Percentiles rank a stretch among this genome's conserved stretches.
Evolutionary conservation across 78 protist genomes (phyloP).

Genomic region (Dictyostelium capitatum): DNA sequence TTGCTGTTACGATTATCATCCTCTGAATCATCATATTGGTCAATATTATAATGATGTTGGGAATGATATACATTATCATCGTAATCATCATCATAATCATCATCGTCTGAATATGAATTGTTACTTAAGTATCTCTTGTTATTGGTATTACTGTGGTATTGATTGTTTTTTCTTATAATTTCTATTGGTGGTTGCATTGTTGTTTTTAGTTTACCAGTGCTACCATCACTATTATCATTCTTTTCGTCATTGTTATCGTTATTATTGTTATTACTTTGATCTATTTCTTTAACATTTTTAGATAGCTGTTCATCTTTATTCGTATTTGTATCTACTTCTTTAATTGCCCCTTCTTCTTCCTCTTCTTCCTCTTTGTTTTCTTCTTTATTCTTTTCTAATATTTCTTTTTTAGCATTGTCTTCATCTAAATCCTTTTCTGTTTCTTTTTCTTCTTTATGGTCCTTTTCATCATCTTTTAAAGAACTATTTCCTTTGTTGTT

Average conservation of each 20-base stretch:
- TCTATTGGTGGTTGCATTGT: background rate
- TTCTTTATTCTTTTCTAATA: background rate
- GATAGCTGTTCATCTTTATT: background rate
- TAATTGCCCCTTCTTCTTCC: background rate
- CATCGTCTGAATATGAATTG: constrained; percentile 1
- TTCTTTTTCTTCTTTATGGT: background rate
- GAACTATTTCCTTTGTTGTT: too few species aligned
- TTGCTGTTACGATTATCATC: background rate
- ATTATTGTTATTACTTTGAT: constrained; percentile 24
- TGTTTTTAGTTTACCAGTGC: background rate
- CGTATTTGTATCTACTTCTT: background rate
- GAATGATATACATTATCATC: constrained; percentile 12
- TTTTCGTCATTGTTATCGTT: background rate
- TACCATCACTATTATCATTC: background rate
- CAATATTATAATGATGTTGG: background rate
- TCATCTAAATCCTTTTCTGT: background rate
- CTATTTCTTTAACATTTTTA: background rate
- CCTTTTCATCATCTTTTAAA: too few species aligned
- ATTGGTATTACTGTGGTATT: background rate
- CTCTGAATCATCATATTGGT: constrained; percentile 5
- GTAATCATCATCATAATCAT: background rate
- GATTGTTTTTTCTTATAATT: too few species aligned
- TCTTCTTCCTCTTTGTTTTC: background rate
- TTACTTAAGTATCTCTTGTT: background rate
- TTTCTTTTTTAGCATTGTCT: background rate